Conservation (phyloP, 148 eudicot species). For the Rhododendron mucronatum region DNA sequence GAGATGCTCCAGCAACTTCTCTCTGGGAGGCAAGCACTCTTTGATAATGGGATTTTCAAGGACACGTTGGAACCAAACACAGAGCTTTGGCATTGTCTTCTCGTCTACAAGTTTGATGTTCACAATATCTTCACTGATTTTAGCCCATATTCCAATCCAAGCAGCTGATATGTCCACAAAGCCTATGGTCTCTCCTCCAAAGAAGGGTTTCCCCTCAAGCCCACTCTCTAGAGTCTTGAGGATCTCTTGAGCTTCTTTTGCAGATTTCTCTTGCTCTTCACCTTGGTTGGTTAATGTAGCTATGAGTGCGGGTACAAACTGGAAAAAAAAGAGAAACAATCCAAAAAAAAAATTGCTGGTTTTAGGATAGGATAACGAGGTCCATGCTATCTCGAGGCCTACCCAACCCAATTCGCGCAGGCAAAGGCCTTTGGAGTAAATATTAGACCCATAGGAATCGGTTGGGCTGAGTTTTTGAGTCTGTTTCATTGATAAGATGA, state of each 20-base stretch:
- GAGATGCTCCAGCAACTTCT: background rate
- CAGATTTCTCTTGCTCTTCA: background rate
- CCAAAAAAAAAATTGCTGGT: no score
- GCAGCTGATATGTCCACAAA: constrained; percentile 16
- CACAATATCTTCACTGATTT: constrained; percentile 2
- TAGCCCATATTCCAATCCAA: constrained; percentile 18
- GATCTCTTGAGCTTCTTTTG: background rate
- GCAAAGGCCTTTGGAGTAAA: no score
- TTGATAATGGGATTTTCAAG: constrained; percentile 9
- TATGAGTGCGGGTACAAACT: no score
- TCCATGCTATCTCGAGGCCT: no score
- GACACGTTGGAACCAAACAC: background rate
- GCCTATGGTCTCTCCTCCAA: constrained; percentile 11
- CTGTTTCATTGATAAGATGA: no score
- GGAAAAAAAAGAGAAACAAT: no score
- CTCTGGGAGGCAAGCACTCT: constrained; percentile 10
- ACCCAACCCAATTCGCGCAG: no score
- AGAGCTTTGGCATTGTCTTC: background rate
- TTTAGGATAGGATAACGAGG: no score
- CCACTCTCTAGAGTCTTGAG: constrained; percentile 13
- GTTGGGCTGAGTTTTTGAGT: no score
- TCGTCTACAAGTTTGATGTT: constrained; percentile 9
- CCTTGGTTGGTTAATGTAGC: background rate
- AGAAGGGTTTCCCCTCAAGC: constrained; percentile 17
- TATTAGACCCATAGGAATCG: no score